phyloP scores from a whole-genome alignment of 2,329 filamentous ascomycete genomes.

The Epichloe aotearoae region DNA sequence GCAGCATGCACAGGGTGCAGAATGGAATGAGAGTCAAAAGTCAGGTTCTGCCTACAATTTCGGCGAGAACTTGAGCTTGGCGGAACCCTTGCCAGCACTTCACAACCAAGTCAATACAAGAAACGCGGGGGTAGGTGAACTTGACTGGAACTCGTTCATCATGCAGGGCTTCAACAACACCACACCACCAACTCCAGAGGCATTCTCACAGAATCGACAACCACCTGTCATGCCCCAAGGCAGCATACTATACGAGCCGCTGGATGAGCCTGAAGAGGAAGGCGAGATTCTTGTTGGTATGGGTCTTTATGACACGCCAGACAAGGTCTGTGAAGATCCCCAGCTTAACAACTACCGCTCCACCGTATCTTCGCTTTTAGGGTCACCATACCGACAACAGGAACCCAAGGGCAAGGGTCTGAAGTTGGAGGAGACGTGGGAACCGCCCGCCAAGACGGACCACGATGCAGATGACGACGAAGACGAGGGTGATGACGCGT shows the following conservation, averaged over 20 bases:
- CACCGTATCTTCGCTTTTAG: slow-evolving; percentile 41
- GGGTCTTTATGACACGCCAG: slow-evolving; percentile 66
- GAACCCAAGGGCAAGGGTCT: slow-evolving; percentile 55
- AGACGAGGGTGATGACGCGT: slow-evolving; percentile 17
- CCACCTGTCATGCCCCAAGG: slow-evolving; percentile 36
- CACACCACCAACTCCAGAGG: slow-evolving; percentile 46
- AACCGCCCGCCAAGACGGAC: slow-evolving; percentile 50
- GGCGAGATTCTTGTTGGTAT: slow-evolving; percentile 70
- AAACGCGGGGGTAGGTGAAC: slow-evolving; percentile 7
- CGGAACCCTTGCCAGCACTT: slow-evolving; percentile 20
- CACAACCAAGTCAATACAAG: slow-evolving; percentile 7
- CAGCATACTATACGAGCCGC: slow-evolving; percentile 32
- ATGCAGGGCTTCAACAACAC: slow-evolving; percentile 32
- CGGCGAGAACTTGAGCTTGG: slow-evolving; percentile 9
- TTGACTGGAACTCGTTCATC: slow-evolving; percentile 34
- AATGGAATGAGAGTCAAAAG: slow-evolving; percentile 23
- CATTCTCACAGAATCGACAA: slow-evolving; percentile 39
- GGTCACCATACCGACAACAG: slow-evolving; percentile 29
- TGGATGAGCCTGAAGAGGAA: slow-evolving; percentile 42
- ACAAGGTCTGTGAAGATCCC: slow-evolving; percentile 36
- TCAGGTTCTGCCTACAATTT: slow-evolving; percentile 15
- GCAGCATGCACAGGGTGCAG: slow-evolving; percentile 26
- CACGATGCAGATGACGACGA: slow-evolving; percentile 36
- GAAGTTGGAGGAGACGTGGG: slow-evolving; percentile 72
- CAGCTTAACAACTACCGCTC: slow-evolving; percentile 41